phyloP scores from a whole-genome alignment of 2,329 filamentous ascomycete species.

The Cercospora janseana region DNA sequence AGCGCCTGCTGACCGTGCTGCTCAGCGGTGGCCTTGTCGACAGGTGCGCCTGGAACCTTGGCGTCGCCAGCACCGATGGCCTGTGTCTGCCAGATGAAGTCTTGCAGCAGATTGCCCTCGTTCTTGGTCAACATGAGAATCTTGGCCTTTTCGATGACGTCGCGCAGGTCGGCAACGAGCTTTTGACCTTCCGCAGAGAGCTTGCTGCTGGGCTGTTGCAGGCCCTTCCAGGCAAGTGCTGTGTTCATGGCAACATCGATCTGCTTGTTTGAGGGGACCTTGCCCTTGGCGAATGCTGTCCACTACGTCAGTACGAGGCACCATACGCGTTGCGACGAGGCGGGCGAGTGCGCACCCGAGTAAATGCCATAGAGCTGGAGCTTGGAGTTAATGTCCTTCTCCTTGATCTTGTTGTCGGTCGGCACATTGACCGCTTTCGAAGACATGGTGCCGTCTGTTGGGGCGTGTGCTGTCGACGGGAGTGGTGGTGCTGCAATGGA shows the following conservation, averaged over 20 bases:
- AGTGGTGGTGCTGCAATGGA: not conserved
- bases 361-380: constrained; percentile 92
- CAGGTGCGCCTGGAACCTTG: constrained; percentile 60
- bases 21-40: constrained; percentile 73
- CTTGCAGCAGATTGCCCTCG: constrained; percentile 86
- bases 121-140: constrained; percentile 87
- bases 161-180: constrained; percentile 73
- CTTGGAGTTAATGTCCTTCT: constrained; percentile 85
- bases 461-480: not conserved
- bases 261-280: constrained; percentile 92
- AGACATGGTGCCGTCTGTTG: constrained; percentile 31
- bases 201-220: constrained; percentile 68
- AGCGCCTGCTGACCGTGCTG: constrained; percentile 81
- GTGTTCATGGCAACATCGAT: constrained; percentile 94
- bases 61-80: constrained; percentile 66
- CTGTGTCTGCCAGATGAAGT: constrained; percentile 94
- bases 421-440: constrained; percentile 65
- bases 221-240: constrained; percentile 68
- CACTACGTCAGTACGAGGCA: constrained; percentile 25
- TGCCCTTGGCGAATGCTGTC: constrained; percentile 78
- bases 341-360: constrained; percentile 35
- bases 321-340: constrained; percentile 42
- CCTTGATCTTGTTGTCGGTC: constrained; percentile 70
- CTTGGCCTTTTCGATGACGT: constrained; percentile 83
- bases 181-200: constrained; percentile 78